Percentiles rank a stretch among this genome's conserved stretches.
These are phyloP conservation scores for Nitzschia sp. DNA, from an alignment of 108 stramenopile genomes.

Conservation along the genomic window DNA sequence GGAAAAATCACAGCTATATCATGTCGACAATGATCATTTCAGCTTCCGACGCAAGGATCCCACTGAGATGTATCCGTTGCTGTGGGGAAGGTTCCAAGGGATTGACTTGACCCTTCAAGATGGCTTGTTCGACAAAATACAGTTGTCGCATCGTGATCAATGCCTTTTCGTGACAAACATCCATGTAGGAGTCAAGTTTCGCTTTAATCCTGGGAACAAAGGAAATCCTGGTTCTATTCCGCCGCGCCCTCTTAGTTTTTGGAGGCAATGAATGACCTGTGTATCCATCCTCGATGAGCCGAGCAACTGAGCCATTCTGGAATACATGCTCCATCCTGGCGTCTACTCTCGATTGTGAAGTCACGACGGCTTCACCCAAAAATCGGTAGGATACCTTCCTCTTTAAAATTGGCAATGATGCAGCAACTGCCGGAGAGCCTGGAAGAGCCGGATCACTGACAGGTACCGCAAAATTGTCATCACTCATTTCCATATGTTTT, in stretches of 20 bases:
- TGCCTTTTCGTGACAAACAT: slow-evolving; percentile 67
- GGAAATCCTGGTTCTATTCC: slow-evolving; percentile 77
- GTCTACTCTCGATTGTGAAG: slow-evolving; percentile 15
- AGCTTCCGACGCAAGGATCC: slow-evolving; percentile 64
- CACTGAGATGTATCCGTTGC: slow-evolving; percentile 48
- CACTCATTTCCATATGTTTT: not conserved
- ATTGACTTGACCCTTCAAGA: slow-evolving; percentile 53
- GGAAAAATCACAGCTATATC: slow-evolving; percentile 44
- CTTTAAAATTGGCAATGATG: slow-evolving; percentile 52
- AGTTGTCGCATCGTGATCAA: slow-evolving; percentile 75
- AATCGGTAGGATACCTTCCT: slow-evolving; percentile 79
- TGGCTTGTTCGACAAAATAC: slow-evolving; percentile 76
- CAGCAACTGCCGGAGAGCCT: slow-evolving; percentile 19
- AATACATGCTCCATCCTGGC: slow-evolving; percentile 14
- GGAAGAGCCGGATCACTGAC: slow-evolving; percentile 44
- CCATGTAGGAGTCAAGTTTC: slow-evolving; percentile 56
- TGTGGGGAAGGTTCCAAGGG: slow-evolving; percentile 26
- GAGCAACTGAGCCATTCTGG: slow-evolving; percentile 44
- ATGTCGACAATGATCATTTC: slow-evolving; percentile 85
- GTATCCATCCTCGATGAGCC: slow-evolving; percentile 46
- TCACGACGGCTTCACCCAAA: slow-evolving; percentile 54
- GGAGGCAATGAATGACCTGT: slow-evolving; percentile 58
- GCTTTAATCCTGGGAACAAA: slow-evolving; percentile 77
- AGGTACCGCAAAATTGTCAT: slow-evolving; percentile 26
- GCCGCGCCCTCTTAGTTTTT: slow-evolving; percentile 73